Evolutionary conservation across 208 protist genomes (phyloP), one percentile per base, ranked within the genome.

Genomic region (Trypanosoma boissoni): DNA sequence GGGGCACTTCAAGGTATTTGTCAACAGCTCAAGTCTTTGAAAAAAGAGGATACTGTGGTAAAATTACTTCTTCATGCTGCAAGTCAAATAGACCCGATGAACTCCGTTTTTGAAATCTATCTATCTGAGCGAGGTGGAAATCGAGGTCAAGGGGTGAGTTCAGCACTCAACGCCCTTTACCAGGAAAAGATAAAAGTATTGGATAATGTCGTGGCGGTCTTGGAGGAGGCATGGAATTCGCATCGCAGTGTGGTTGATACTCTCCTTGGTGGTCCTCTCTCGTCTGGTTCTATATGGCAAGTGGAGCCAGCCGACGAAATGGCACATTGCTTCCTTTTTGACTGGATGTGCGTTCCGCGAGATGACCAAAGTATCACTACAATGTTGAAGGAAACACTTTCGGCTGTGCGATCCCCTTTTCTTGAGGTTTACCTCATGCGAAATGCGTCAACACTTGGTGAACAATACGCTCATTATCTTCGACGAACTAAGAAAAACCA

Each of bases 61-160:
- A 73, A 78, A 61, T 74, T 96, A 8, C 76, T 96, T n/a, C 76
- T 96, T 43, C 86, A 89, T 59, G 86, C 89, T 29, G 80, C 89
- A 9, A 55, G 56, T 58, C 89, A 96, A 64, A 55, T 96, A 31
- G 86, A 96, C 56, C 78, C 86, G 26, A 85, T 49, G 44, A 79
- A 81, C 53, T 54, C 73, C 20, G 66, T 71, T 14, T 70, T 90
- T 53, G 42, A 74, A 43, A 52, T 87, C 27, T 88, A 92, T 61
- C 64, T 82, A 39, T 62, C 76, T 0, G 70, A 87, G 44, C 18
- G 58, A 44, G 68, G 53, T 45, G 63, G 71, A 29, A 67, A 69
- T 39, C 48, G 16, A 45, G 28, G 34, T 59, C 53, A 66, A n/a
- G 46, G n/a, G 39, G 24, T 63, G 1, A 58, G 58, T 26, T 51